Percentiles rank a stretch among this genome's conserved stretches.
Evolutionary conservation across 2,329 filamentous ascomycete genomes (phyloP).

Genomic region (Colletotrichum noveboracense): DNA sequence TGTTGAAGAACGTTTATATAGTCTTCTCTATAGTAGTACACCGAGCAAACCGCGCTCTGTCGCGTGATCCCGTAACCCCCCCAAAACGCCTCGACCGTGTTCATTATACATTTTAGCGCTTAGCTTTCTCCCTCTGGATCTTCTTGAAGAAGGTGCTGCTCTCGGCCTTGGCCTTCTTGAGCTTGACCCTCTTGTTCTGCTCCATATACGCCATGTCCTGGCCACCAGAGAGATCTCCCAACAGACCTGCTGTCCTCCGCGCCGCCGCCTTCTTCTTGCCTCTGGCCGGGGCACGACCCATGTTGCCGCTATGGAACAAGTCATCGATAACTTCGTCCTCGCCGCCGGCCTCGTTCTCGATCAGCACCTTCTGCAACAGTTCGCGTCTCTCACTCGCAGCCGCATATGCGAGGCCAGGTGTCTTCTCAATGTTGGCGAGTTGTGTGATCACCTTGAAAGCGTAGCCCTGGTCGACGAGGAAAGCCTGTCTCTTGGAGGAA

Average conservation of each 20-base stretch:
- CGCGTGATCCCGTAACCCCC: background rate
- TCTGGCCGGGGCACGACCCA: slow-evolving; percentile 47
- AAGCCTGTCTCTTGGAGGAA: slow-evolving; percentile 94
- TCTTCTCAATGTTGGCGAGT: slow-evolving; percentile 86
- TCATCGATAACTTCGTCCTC: slow-evolving; percentile 77
- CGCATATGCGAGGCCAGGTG: slow-evolving; percentile 79
- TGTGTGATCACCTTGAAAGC: slow-evolving; percentile 99
- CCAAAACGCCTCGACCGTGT: background rate
- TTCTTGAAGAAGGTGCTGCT: slow-evolving; percentile 71
- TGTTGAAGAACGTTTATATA: background rate
- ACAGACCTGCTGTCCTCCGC: slow-evolving; percentile 80
- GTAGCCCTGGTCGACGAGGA: slow-evolving; percentile 97
- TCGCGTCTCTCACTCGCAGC: slow-evolving; percentile 83
- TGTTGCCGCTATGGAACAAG: slow-evolving; percentile 44
- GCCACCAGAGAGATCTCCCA: slow-evolving; percentile 87
- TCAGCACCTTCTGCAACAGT: slow-evolving; percentile 84
- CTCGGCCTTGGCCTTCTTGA: slow-evolving; percentile 67
- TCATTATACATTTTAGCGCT: slow-evolving; percentile 16
- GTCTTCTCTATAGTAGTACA: background rate
- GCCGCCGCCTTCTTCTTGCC: slow-evolving; percentile 61
- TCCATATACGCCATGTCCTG: slow-evolving; percentile 98
- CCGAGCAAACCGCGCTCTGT: slow-evolving; percentile 4
- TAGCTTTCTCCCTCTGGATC: slow-evolving; percentile 61
- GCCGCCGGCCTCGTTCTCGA: slow-evolving; percentile 80
- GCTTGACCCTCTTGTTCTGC: slow-evolving; percentile 75